phyloP scores from a whole-genome alignment of 1,139 yeast genomes.

The Suhomyces choctaworum region DNA sequence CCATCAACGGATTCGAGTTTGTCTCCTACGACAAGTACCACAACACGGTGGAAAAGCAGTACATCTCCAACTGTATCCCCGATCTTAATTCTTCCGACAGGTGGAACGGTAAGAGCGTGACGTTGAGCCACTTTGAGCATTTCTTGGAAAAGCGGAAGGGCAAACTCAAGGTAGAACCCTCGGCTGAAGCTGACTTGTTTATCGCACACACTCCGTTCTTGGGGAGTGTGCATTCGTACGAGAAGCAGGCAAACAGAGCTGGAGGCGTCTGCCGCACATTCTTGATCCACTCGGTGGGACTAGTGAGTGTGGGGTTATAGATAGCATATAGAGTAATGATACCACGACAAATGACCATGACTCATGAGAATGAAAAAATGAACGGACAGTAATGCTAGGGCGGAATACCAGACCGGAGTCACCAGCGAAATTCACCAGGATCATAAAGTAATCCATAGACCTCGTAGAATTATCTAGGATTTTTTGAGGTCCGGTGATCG shows the following conservation, averaged over 20 bases:
- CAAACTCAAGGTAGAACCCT: conserved; percentile 5
- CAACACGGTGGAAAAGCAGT: conserved; percentile 35
- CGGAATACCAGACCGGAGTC: too few relatives aligned
- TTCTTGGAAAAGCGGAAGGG: conserved; percentile 18
- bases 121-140: conserved; percentile 32
- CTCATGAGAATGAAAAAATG: too few relatives aligned
- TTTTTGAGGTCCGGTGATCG: too few relatives aligned
- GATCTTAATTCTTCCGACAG: conserved; percentile 41
- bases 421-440: too few relatives aligned
- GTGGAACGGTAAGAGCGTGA: conserved; percentile 37
- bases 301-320: conserved; percentile 29
- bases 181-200: conserved; percentile 17
- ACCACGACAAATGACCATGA: too few relatives aligned
- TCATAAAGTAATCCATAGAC: too few relatives aligned
- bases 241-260: conserved; percentile 6
- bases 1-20: conserved; percentile 23
- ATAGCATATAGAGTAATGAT: too few relatives aligned
- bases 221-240: conserved; percentile 17
- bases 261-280: conserved; percentile 27
- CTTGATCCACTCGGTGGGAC: conserved; percentile 35
- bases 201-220: conserved; percentile 21
- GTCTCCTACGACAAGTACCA: conserved; percentile 27
- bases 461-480: too few relatives aligned
- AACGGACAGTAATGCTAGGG: too few relatives aligned
- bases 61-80: conserved; percentile 43